A percentile compares a stretch with the other conserved stretches of the same genome.
Evolutionary conservation across 441 rosid species (phyloP).

Genomic region (Metrosideros polymorpha): DNA sequence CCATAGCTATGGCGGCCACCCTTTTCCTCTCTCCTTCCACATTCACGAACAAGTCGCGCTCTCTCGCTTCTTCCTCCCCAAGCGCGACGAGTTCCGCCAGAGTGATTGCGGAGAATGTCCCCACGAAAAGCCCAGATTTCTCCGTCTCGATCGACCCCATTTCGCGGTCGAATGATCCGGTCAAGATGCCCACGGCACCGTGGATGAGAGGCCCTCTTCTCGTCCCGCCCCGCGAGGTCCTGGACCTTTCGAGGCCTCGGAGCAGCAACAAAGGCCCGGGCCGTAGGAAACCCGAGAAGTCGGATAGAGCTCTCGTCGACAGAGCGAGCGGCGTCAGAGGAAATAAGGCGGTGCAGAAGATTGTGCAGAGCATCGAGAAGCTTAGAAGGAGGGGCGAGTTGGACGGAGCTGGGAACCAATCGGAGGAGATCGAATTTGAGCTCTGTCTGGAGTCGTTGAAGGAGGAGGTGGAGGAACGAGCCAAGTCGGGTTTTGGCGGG

Average conservation of each 20-base stretch:
- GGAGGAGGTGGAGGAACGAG: neutral
- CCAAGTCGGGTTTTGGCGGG: constrained; percentile 14
- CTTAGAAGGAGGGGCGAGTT: constrained; percentile 19
- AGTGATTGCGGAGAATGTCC: neutral
- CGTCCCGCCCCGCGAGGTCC: constrained; percentile 36
- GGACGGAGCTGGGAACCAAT: constrained; percentile 4
- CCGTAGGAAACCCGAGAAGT: constrained; percentile 17
- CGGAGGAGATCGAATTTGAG: constrained; percentile 17
- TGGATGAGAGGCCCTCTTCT: constrained; percentile 62
- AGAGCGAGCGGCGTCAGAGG: constrained; percentile 70
- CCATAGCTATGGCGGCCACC: neutral
- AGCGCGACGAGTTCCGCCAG: neutral
- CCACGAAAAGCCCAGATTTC: constrained; percentile 1
- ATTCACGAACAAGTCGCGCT: neutral
- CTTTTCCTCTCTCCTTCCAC: neutral
- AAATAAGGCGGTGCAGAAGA: constrained; percentile 46
- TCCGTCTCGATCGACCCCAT: constrained; percentile 6
- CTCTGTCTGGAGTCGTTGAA: constrained; percentile 19
- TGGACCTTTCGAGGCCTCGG: constrained; percentile 20
- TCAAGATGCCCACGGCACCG: constrained; percentile 58
- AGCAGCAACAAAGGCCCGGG: constrained; percentile 7
- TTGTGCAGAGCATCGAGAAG: constrained; percentile 43
- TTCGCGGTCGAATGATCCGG: constrained; percentile 10
- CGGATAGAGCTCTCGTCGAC: constrained; percentile 46
- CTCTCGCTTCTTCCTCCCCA: neutral